Base-by-base conservation (phyloP, 805 yeast genomes). In the Crinitomyces ghanaensis region DNA sequence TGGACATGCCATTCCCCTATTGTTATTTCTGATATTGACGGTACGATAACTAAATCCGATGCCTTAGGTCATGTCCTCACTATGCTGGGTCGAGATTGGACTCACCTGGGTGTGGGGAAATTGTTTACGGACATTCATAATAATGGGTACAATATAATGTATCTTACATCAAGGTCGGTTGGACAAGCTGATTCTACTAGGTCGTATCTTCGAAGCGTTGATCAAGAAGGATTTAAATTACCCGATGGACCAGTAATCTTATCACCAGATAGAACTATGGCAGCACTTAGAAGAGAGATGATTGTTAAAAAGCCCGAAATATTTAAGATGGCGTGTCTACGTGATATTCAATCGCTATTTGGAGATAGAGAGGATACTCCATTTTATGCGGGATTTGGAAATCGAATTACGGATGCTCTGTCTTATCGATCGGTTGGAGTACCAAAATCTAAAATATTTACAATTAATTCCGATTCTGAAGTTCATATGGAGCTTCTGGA, bases 321-420 rank as follows among this genome's bases (percentile, higher is more conserved):
- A n/a, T 91, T 91, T 65, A 91, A 91, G 50, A 91, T 91, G 86
- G 94, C 98, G 1, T 88, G 97, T 56, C 62, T 91, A 40, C 74
- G 77, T 35, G 98, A 91, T 59, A 76, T 91, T 39, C 73, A 74
- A 48, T 69, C 76, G 28, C 62, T 91, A 14, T 88, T 80, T 56
- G 70, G 60, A 17, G 31, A 41, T 16, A 31, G 38, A 11, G 68
- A 62, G 21, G 43, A 41, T 12, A 40, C 28, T 42, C 51, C 33
- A 60, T 91, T 91, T 50, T 85, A 83, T 56, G 98, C 98, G 9
- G 98, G 98, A 0, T 91, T 91, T 56, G 98, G 98, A 19, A 91
- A 91, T 52, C 65, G 93, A 44, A 91, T 91, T 39, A 91, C 98
- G 2, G 98, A 91, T 59, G 97, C 97, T 5, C 69, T 91, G 34